A percentile compares a stretch with the other conserved stretches of the same genome.
Conservation (phyloP, 164 flowering plant genomes). For the Umbellularia californica region DNA sequence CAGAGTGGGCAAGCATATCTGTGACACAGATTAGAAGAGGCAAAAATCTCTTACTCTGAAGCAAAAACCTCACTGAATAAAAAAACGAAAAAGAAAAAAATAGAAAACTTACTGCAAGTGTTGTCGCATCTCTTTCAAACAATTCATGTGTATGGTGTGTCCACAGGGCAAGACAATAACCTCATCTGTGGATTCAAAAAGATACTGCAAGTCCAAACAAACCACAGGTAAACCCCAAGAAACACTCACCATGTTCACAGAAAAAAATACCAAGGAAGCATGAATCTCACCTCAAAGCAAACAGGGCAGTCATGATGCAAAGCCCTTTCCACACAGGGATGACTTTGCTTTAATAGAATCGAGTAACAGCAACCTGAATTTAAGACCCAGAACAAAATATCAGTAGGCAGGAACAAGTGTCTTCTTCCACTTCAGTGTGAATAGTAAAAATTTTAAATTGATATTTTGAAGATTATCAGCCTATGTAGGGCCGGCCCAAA, state of each 20-base stretch:
- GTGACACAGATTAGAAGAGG: background rate
- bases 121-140: conserved; percentile 86
- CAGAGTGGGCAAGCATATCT: conserved; percentile 96
- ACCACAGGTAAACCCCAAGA: background rate
- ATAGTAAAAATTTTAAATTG: too few species aligned
- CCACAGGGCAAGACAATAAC: conserved; percentile 77
- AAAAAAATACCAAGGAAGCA: background rate
- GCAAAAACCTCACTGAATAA: background rate
- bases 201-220: conserved; percentile 41
- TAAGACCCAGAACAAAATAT: background rate
- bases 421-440: background rate
- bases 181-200: conserved; percentile 73
- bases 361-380: conserved; percentile 81
- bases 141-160: conserved; percentile 78
- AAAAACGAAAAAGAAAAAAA: background rate
- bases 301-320: conserved; percentile 97
- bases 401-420: background rate
- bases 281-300: conserved; percentile 75
- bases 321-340: conserved; percentile 93
- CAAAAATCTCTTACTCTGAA: background rate
- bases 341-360: conserved; percentile 51
- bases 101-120: conserved; percentile 71
- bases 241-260: background rate
- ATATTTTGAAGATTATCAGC: background rate
- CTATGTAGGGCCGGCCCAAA: background rate